These are phyloP conservation scores for Alloteropsis semialata DNA, from an alignment of 176 grass and related monocot genomes.

Conservation along the genomic window DNA sequence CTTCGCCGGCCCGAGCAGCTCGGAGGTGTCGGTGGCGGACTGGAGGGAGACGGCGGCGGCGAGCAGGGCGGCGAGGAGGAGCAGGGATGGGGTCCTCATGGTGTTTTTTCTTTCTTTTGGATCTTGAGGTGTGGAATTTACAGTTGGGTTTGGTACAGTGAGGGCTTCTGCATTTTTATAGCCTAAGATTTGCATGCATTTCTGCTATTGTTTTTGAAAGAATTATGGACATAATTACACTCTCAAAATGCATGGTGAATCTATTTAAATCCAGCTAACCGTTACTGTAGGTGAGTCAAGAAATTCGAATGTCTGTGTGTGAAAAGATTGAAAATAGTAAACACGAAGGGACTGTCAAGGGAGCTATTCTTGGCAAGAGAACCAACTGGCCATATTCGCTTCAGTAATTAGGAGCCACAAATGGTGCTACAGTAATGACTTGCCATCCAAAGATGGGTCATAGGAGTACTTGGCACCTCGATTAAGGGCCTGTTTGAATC, in stretches of 20 bases:
- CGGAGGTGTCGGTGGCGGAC: neutral
- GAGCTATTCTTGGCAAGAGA: neutral
- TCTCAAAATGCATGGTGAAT: neutral
- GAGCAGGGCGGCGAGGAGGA: neutral
- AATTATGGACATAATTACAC: neutral
- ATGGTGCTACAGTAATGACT: neutral
- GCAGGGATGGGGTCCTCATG: slow-evolving; percentile 4
- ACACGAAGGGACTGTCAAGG: neutral
- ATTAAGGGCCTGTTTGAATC: no score
- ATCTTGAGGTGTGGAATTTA: neutral
- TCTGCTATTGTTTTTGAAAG: neutral
- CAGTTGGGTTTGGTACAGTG: neutral
- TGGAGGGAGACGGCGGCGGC: neutral
- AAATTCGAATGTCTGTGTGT: neutral
- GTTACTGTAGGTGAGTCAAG: neutral
- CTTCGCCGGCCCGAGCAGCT: slow-evolving; percentile 24
- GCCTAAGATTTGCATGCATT: neutral
- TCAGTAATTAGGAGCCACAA: neutral
- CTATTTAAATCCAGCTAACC: neutral
- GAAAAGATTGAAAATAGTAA: neutral
- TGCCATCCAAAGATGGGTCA: neutral
- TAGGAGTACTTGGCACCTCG: neutral
- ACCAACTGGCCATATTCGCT: neutral
- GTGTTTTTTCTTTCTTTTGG: neutral
- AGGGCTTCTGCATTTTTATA: slow-evolving; percentile 2